Percentiles rank a stretch among this genome's conserved stretches.
Evolutionary conservation across 345 rosid genomes (phyloP).

Genomic region (Hibiscus tridactylites): DNA sequence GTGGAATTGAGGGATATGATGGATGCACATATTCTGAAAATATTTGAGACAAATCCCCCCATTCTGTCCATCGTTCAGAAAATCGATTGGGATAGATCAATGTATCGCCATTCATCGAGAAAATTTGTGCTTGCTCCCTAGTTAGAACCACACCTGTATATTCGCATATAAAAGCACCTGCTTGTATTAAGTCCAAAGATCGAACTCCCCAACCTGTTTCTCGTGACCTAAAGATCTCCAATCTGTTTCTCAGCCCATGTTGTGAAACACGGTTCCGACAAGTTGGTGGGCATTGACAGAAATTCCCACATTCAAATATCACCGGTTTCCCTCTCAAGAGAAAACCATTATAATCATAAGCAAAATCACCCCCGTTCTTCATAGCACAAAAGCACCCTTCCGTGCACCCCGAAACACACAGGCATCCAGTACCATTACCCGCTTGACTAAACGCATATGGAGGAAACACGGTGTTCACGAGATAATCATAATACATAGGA

Average conservation of each 20-base stretch:
- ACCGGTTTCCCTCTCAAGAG: slow-evolving; percentile 67
- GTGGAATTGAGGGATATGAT: slow-evolving; percentile 57
- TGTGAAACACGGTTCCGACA: slow-evolving; percentile 80
- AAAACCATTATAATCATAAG: slow-evolving; percentile 58
- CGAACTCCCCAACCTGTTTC: slow-evolving; percentile 96
- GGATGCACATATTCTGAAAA: slow-evolving; percentile 46
- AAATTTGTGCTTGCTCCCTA: slow-evolving; percentile 71
- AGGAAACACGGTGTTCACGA: slow-evolving; percentile 57
- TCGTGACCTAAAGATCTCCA: slow-evolving; percentile 83
- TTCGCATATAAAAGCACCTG: slow-evolving; percentile 88
- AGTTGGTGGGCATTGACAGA: slow-evolving; percentile 65
- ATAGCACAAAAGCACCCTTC: slow-evolving; percentile 60
- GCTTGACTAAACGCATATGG: slow-evolving; percentile 29
- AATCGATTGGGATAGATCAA: slow-evolving; percentile 70
- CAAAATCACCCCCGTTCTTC: slow-evolving; percentile 79
- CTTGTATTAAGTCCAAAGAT: slow-evolving; percentile 72
- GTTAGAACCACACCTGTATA: slow-evolving; percentile 85
- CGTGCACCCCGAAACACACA: slow-evolving; percentile 51
- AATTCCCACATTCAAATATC: slow-evolving; percentile 69
- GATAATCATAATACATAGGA: slow-evolving; percentile 80
- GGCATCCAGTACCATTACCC: slow-evolving; percentile 53
- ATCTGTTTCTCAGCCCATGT: slow-evolving; percentile 50
- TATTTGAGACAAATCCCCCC: slow-evolving; percentile 88
- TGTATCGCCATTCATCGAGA: slow-evolving; percentile 74
- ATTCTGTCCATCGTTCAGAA: slow-evolving; percentile 57